These are phyloP conservation scores for Ascocoryne sarcoides DNA, from an alignment of 2,329 filamentous ascomycete species.

Conservation along the genomic window DNA sequence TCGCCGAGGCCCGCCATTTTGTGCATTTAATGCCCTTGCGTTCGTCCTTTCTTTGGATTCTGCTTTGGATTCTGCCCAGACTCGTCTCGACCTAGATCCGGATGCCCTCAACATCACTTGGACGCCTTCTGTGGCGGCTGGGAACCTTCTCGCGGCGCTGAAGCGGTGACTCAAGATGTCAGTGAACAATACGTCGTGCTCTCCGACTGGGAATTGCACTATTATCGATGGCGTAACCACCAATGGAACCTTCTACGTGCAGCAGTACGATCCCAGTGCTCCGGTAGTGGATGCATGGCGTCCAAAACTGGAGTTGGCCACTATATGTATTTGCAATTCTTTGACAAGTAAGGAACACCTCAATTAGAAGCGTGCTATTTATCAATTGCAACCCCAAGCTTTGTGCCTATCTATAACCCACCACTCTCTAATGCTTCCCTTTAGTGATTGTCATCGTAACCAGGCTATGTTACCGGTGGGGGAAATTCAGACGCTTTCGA, in stretches of 20 bases:
- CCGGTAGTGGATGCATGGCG: slow-evolving; percentile 19
- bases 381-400: no score
- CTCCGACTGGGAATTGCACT: slow-evolving; percentile 11
- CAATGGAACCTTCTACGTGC: slow-evolving; percentile 16
- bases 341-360: slow-evolving; percentile 20
- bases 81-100: no score
- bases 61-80: no score
- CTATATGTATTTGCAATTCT: slow-evolving; percentile 20
- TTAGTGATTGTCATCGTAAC: slow-evolving; percentile 23
- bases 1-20: no score
- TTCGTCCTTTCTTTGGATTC: no score
- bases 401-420: no score
- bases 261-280: slow-evolving; percentile 19
- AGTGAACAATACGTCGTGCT: slow-evolving; percentile 15
- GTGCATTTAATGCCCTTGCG: no score
- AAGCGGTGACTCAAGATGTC: slow-evolving; percentile 4
- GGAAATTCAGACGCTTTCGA: slow-evolving; percentile 20
- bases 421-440: no score
- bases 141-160: neutral
- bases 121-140: neutral
- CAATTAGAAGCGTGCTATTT: no score
- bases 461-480: slow-evolving; percentile 22
- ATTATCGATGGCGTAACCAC: slow-evolving; percentile 13
- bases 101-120: neutral
- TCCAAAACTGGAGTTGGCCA: slow-evolving; percentile 22